Evolutionary conservation across 2,329 filamentous ascomycete genomes (phyloP).

Genomic region (Colletotrichum sidae): DNA sequence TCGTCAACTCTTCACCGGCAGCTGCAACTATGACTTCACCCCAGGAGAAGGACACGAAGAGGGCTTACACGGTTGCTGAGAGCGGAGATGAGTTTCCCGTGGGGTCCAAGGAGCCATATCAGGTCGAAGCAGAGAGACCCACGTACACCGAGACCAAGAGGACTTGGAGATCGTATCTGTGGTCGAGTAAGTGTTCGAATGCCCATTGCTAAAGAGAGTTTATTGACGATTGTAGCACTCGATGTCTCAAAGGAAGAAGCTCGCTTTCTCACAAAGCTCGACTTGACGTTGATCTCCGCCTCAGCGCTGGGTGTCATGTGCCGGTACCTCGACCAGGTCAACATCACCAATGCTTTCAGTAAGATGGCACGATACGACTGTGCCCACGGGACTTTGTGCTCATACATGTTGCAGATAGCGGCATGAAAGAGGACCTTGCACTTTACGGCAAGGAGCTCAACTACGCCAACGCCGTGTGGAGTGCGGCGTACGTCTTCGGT

Average conservation of each 20-base stretch:
- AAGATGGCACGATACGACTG: neutral
- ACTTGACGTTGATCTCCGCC: constrained; percentile 42
- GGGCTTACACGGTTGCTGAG: neutral
- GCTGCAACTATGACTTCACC: constrained; percentile 7
- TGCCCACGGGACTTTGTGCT: neutral
- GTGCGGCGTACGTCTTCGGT: constrained; percentile 45
- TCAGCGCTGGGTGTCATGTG: constrained; percentile 44
- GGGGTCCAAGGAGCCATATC: neutral
- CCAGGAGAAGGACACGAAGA: constrained; percentile 4
- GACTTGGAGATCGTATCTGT: constrained; percentile 42
- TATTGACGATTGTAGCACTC: constrained; percentile 34
- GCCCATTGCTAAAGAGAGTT: neutral
- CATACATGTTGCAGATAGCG: constrained; percentile 38
- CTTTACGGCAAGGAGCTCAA: constrained; percentile 48
- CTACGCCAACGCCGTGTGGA: constrained; percentile 45
- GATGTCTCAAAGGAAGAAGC: constrained; percentile 43
- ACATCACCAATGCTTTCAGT: constrained; percentile 45
- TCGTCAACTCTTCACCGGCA: neutral
- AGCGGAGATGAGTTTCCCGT: neutral
- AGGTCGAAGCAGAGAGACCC: neutral
- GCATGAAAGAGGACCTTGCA: constrained; percentile 46
- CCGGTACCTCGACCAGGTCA: constrained; percentile 44
- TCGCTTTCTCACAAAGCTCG: constrained; percentile 43
- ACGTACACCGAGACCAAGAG: constrained; percentile 57
- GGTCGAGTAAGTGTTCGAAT: constrained; percentile 39